Percentiles rank a stretch among this genome's conserved stretches.
Evolutionary conservation across 2,329 filamentous ascomycete genomes (phyloP).

Genomic region (Mollisiaceae sp.): DNA sequence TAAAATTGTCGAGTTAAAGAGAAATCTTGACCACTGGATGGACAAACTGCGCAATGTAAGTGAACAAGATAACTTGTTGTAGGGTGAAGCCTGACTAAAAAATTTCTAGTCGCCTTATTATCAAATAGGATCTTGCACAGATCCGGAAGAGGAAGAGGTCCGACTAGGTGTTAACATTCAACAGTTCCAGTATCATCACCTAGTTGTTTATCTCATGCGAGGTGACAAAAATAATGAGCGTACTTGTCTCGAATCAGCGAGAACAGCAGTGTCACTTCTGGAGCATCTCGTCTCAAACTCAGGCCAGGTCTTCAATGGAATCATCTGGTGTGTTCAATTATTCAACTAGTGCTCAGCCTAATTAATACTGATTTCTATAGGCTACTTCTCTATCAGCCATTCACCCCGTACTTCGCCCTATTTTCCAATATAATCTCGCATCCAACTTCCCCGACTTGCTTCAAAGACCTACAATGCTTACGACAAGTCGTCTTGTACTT

Average conservation of each 20-base stretch:
- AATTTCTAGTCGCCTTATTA: not conserved
- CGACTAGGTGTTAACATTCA: constrained; percentile 22
- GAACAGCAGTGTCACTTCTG: constrained; percentile 19
- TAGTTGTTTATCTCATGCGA: constrained; percentile 25
- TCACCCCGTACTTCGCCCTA: constrained; percentile 27
- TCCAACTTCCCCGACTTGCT: constrained; percentile 18
- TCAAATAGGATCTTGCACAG: not conserved
- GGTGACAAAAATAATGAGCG: constrained; percentile 15
- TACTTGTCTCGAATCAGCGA: constrained; percentile 21
- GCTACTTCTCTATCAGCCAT: constrained; percentile 30
- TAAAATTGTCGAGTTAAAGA: constrained; percentile 5
- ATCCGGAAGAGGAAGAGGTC: constrained; percentile 15
- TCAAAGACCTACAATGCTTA: constrained; percentile 20
- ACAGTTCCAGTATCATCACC: constrained; percentile 28
- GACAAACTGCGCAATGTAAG: not conserved
- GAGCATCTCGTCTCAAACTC: constrained; percentile 27
- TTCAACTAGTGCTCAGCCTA: not conserved
- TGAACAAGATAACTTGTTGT: not conserved
- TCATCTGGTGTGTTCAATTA: constrained; percentile 22
- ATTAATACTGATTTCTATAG: constrained; percentile 4
- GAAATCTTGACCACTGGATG: constrained; percentile 14
- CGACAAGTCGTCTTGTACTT: constrained; percentile 24
- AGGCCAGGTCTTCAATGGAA: constrained; percentile 26
- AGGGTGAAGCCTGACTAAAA: too few relatives aligned
- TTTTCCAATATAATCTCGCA: constrained; percentile 25